Conservation (phyloP, 345 rosid species). For the Melaleuca quinquenervia region DNA sequence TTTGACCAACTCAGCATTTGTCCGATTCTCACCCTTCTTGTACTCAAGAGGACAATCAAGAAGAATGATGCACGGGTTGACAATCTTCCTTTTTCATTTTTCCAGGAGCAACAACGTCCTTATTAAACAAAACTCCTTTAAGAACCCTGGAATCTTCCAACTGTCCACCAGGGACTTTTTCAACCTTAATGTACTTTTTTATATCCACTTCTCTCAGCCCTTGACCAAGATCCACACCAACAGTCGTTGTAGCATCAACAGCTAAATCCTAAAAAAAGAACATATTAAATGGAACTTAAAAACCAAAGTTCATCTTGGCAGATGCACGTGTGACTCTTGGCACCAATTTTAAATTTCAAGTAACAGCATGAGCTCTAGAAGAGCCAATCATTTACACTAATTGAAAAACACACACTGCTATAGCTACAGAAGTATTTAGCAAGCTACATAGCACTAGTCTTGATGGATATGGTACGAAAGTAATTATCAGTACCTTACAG, state of each 20-base stretch:
- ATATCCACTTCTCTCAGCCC: slow-evolving; percentile 95
- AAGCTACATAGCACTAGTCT: neutral
- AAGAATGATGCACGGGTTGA: slow-evolving; percentile 73
- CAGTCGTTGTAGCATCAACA: slow-evolving; percentile 72
- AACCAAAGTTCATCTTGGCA: neutral
- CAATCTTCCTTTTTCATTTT: slow-evolving; percentile 94
- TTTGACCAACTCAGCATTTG: slow-evolving; percentile 81
- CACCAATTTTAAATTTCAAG: neutral
- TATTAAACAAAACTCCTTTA: slow-evolving; percentile 90
- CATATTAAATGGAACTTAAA: neutral
- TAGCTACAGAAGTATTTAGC: neutral
- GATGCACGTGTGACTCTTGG: neutral
- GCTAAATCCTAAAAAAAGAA: slow-evolving; percentile 74
- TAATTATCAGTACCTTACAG: neutral
- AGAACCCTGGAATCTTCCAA: slow-evolving; percentile 87
- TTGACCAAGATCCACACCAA: slow-evolving; percentile 94
- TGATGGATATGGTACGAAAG: neutral
- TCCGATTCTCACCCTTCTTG: slow-evolving; percentile 98
- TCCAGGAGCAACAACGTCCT: slow-evolving; percentile 91
- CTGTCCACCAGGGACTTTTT: slow-evolving; percentile 97
- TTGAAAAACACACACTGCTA: neutral
- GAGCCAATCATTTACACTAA: neutral
- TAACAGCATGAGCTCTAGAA: neutral
- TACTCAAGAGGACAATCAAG: slow-evolving; percentile 95
- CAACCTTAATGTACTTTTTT: slow-evolving; percentile 83